These are phyloP conservation scores for Iris pallida DNA, from an alignment of 116 monocot species.

Conservation along the genomic window DNA sequence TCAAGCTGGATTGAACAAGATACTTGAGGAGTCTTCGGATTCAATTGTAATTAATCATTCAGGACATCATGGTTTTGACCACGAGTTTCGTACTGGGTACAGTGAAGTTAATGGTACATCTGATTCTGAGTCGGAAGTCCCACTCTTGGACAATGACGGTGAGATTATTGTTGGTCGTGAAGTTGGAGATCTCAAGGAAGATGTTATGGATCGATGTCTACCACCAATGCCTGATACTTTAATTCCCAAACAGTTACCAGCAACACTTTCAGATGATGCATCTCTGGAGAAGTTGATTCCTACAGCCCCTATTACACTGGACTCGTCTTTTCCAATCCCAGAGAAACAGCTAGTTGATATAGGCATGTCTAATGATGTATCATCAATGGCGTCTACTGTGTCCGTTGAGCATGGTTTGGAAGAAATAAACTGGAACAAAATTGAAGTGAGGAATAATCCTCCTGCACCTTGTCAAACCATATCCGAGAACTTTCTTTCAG, in stretches of 20 bases:
- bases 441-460: conserved; percentile 5
- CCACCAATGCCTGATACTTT: not conserved
- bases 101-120: conserved; percentile 19
- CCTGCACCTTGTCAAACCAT: conserved; percentile 10
- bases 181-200: conserved; percentile 22
- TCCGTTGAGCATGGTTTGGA: conserved; percentile 25
- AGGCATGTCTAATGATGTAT: not conserved
- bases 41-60: conserved; percentile 32
- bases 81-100: conserved; percentile 43
- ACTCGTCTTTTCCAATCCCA: conserved; percentile 8
- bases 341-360: conserved; percentile 17
- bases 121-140: conserved; percentile 20
- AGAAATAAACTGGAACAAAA: conserved; percentile 14
- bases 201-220: not conserved
- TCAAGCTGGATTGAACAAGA: conserved; percentile 2
- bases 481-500: conserved; percentile 18
- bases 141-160: conserved; percentile 3
- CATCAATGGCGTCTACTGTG: conserved; percentile 5
- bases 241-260: not conserved
- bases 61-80: conserved; percentile 28
- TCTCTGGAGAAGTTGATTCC: conserved; percentile 21
- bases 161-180: not conserved
- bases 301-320: conserved; percentile 9
- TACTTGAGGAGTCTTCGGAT: conserved; percentile 14
- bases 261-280: conserved; percentile 17